Base-by-base conservation (phyloP, 2,329 filamentous ascomycete genomes). In the Trichophyton verrucosum region DNA sequence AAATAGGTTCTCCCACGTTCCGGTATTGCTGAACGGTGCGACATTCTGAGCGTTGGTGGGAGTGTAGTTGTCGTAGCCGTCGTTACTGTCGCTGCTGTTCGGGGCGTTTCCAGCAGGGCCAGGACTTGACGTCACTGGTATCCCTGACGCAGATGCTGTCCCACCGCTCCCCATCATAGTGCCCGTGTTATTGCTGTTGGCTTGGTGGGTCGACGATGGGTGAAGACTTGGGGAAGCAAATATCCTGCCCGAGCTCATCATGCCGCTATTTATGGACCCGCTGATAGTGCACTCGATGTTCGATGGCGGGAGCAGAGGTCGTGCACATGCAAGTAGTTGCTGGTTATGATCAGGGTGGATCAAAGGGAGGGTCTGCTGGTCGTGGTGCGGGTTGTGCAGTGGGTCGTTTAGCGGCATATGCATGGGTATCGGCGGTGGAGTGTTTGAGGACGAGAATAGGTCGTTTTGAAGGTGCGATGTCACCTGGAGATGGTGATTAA, bases 1-100 rank as follows among this genome's bases (percentile, higher is more conserved):
- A 61, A 67, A 67, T 24, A 67, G 53, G 58, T 62, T 58, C 17
- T 65, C 64, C 65, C 65, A 67, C 11, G 62, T 61, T 33, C 51
- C 56, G 24, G 63, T 64, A 47, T 65, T 60, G 8, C 58, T 63
- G 57, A 64, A 62, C 2, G 64, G 22, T 42, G 60, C 55, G 15
- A 59, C 36, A 38, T 33, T 33, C 22, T 53, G 53, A 17, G 55
- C 8, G 15, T 57, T 57, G 17, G 55, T 20, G 3, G 55, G n/a
- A 11, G 38, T 22, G 49, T 53, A 53, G 27, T 53, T 53, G 49
- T 53, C 49, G 22, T 53, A 53, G 27, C 11, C 27, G 27, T 53
- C 49, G 5, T 53, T 53, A 6, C n/a, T 53, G 15, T 53, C 49
- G 49, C 27, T 53, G 22, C 11, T 53, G 22, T 53, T 53, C 22